Evolutionary conservation across 495 filamentous ascomycete genomes (phyloP), one percentile per base, ranked within the genome.

Genomic region (Podospora didyma): DNA sequence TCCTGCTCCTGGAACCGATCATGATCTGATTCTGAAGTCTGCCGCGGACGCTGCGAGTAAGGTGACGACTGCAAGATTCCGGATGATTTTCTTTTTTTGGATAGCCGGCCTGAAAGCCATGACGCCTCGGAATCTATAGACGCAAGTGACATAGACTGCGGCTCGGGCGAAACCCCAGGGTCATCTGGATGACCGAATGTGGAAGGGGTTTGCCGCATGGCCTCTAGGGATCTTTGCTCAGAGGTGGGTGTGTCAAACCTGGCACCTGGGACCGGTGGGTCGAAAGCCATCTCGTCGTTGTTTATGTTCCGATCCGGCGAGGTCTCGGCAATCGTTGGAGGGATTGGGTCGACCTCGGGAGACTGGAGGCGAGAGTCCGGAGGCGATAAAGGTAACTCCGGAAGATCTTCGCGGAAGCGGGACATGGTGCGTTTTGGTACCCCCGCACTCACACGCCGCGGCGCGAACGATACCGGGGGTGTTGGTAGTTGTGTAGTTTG

Each of bases 381-480:
- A 9, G 89, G 89, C 17, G 90, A 93, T 17, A 92, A 66, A 2
- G 90, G 88, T 26, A 90, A 77, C 62, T 96, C 92, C 17, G 89
- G 90, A 16, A 97, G 81, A 67, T 96, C 91, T 69, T 97, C 92
- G n/a, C 86, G 83, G 76, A 97, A 97, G 46, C 90, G 92, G 42
- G 90, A 96, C 72, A 89, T 88, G 3, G 90, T 89, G 26, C 90
- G 86, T 57, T 85, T 83, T 7, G 91, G 83, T 1, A 79, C 62
- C 19, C 68, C 69, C 3, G 71, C 61, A 59, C 67, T 75, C 2
- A 77, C 52, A 17, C 67, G 69, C 11, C 75, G 71, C n/a, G 71
- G 63, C 20, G 66, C 53, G 23, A 71, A 52, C 41, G 54, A 66
- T 42, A 64, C 56, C 1, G 72, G 52, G 24, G 69, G 62, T 9